Conservation (phyloP, 495 filamentous ascomycete genomes). For the Lophiotrema nucula region DNA sequence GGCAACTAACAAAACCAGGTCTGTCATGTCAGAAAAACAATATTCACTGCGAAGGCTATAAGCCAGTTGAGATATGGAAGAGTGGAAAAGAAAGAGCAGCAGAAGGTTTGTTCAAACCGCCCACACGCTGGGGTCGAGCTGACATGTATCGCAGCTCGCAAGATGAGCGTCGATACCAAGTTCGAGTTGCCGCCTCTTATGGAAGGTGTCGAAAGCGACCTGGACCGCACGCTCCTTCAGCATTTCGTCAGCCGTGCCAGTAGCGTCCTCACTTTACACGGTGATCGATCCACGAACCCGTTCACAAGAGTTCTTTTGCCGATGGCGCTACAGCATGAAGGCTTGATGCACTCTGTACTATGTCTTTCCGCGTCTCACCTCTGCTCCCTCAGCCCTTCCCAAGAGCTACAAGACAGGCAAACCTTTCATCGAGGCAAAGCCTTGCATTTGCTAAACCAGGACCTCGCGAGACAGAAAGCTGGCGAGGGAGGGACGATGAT, state of each 20-base stretch:
- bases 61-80: constrained; percentile 83
- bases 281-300: constrained; percentile 73
- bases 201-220: constrained; percentile 79
- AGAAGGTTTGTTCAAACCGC: constrained; percentile 57
- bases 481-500: constrained; percentile 50
- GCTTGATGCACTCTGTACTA: constrained; percentile 90
- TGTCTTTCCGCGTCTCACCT: constrained; percentile 83
- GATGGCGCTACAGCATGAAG: constrained; percentile 77
- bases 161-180: constrained; percentile 36
- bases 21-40: constrained; percentile 93
- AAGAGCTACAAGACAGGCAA: constrained; percentile 44
- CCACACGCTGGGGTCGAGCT: not conserved
- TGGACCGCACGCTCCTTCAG: constrained; percentile 80
- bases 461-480: constrained; percentile 12
- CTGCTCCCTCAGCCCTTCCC: constrained; percentile 47
- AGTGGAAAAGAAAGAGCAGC: constrained; percentile 74
- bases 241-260: constrained; percentile 83
- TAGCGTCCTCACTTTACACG: constrained; percentile 77
- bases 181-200: constrained; percentile 75
- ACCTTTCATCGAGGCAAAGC: constrained; percentile 61
- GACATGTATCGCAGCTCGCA: constrained; percentile 27
- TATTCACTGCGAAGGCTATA: constrained; percentile 88
- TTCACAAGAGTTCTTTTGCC: constrained; percentile 87
- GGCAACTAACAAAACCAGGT: too few relatives aligned
- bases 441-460: constrained; percentile 41